phyloP scores from a whole-genome alignment of 176 grass and related monocot genomes.

The Avena atlantica region DNA sequence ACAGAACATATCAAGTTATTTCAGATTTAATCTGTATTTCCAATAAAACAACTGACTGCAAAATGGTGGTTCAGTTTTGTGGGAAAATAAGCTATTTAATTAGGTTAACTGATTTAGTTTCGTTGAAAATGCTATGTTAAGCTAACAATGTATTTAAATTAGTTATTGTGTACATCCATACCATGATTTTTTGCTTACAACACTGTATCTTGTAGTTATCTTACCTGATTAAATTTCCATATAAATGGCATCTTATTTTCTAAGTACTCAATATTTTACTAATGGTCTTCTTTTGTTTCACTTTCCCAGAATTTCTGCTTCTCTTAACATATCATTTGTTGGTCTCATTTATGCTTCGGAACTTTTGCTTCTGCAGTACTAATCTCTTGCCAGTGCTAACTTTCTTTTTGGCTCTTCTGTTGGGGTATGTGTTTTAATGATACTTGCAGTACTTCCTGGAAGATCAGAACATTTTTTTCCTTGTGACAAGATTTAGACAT shows the following conservation, averaged over 20 bases:
- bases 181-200: conserved; percentile 8
- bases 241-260: neutral
- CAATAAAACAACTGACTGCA: neutral
- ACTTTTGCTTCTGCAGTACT: conserved; percentile 47
- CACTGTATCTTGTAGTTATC: neutral
- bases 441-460: neutral
- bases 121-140: neutral
- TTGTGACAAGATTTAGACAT: neutral
- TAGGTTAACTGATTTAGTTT: conserved; percentile 1
- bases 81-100: neutral
- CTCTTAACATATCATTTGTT: conserved; percentile 40
- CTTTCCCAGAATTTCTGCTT: conserved; percentile 45
- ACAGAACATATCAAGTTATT: neutral
- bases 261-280: neutral
- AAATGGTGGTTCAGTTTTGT: neutral
- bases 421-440: conserved; percentile 20
- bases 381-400: conserved; percentile 51
- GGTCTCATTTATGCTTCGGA: conserved; percentile 51
- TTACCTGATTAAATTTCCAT: neutral
- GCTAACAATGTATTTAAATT: neutral
- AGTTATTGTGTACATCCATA: neutral
- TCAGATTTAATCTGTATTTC: conserved; percentile 15
- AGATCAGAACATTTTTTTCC: neutral
- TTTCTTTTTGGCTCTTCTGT: conserved; percentile 54
- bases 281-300: conserved; percentile 5